Conservation (phyloP, 1,139 yeast genomes). For the Nematodospora anomalae region DNA sequence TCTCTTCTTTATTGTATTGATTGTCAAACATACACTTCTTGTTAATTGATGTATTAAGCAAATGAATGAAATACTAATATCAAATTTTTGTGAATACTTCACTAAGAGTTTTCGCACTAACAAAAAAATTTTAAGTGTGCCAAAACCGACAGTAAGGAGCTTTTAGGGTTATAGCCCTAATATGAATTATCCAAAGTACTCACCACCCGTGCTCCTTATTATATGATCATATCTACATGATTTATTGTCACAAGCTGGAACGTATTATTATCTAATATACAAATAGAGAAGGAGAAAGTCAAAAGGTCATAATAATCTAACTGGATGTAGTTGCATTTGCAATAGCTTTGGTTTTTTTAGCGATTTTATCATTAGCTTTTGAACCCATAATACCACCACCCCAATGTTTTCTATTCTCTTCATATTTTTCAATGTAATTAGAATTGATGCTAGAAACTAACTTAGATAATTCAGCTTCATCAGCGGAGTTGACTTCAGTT, state of each 20-base stretch:
- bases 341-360: slow-evolving; percentile 44
- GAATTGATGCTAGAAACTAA: slow-evolving; percentile 89
- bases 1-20: neutral
- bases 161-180: slow-evolving; percentile 8
- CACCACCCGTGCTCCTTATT: no score
- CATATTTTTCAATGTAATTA: slow-evolving; percentile 90
- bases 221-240: neutral
- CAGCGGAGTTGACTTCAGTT: slow-evolving; percentile 91
- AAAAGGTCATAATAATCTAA: slow-evolving; percentile 1
- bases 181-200: neutral
- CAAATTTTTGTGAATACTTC: neutral
- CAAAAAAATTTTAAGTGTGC: neutral
- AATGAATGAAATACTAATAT: neutral
- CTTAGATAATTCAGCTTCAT: slow-evolving; percentile 91
- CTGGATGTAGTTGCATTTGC: slow-evolving; percentile 59
- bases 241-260: neutral
- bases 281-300: neutral
- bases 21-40: slow-evolving; percentile 7
- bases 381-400: slow-evolving; percentile 99
- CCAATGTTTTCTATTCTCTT: slow-evolving; percentile 97
- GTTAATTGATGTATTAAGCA: slow-evolving; percentile 1
- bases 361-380: slow-evolving; percentile 77
- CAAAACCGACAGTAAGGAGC: neutral
- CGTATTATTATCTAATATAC: slow-evolving; percentile 1
- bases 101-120: slow-evolving; percentile 1